A percentile compares a stretch with the other conserved stretches of the same genome.
These are phyloP conservation scores for Collybia sp. DNA, from an alignment of 768 basidiomycete species.

Conservation along the genomic window DNA sequence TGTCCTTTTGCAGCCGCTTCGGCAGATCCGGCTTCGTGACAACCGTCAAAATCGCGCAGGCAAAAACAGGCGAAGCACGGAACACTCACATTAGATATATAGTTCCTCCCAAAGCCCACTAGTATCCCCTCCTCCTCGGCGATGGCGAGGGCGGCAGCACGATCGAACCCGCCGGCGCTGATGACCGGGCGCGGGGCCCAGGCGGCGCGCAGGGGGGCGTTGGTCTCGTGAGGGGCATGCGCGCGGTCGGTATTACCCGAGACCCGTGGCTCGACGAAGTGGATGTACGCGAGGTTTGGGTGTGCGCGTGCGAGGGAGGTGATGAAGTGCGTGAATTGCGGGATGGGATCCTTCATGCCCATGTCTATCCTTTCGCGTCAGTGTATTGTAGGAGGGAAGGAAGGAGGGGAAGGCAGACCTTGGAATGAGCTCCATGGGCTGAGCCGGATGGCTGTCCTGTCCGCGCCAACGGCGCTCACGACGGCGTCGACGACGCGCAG, in stretches of 20 bases:
- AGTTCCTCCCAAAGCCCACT: constrained; percentile 24
- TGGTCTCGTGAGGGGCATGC: constrained; percentile 19
- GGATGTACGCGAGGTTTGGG: constrained; percentile 49
- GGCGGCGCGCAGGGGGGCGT: constrained; percentile 39
- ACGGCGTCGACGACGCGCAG: constrained; percentile 53
- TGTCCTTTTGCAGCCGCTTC: constrained; percentile 24
- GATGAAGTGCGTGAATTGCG: constrained; percentile 50
- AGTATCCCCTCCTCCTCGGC: constrained; percentile 28
- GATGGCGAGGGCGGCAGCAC: constrained; percentile 28
- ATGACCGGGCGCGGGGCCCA: constrained; percentile 40
- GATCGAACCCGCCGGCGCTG: constrained; percentile 38
- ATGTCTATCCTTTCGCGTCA: constrained; percentile 28
- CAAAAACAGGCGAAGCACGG: background rate
- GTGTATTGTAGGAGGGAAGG: constrained; percentile 10
- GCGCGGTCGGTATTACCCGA: constrained; percentile 9
- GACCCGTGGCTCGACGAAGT: constrained; percentile 37
- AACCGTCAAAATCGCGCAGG: background rate
- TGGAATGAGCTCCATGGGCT: constrained; percentile 49
- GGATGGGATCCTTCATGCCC: constrained; percentile 49
- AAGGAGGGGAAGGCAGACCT: constrained; percentile 18
- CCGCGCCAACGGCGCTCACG: constrained; percentile 44
- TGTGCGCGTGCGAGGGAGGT: constrained; percentile 28
- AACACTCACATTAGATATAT: constrained; percentile 26
- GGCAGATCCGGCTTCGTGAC: constrained; percentile 41
- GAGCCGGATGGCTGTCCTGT: constrained; percentile 50